Percentiles rank a stretch among this genome's conserved stretches.
These are phyloP conservation scores for Eutrema japonicum DNA, from an alignment of 345 rosid species.

Conservation along the genomic window DNA sequence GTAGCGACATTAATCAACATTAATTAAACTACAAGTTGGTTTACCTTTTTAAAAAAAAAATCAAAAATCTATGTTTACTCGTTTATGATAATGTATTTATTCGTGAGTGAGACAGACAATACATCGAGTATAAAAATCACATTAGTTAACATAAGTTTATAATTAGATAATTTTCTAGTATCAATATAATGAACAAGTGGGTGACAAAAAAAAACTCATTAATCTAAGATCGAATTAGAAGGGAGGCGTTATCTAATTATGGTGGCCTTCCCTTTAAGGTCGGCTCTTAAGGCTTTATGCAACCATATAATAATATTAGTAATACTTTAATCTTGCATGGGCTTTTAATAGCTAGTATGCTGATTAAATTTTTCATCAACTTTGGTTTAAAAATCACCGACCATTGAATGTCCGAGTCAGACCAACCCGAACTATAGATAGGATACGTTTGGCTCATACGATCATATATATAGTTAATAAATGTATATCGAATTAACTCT, in stretches of 20 bases:
- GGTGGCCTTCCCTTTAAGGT: slow-evolving; percentile 40
- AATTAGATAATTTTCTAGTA: not conserved
- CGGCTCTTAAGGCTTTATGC: slow-evolving; percentile 32
- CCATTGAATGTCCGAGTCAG: slow-evolving; percentile 8
- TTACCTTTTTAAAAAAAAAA: not conserved
- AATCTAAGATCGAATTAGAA: slow-evolving; percentile 19
- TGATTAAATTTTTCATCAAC: not conserved
- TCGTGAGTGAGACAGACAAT: slow-evolving; percentile 8
- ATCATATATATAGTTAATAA: not conserved
- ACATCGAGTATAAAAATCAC: not conserved
- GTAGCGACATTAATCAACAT: not conserved
- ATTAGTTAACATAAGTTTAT: not conserved
- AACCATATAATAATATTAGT: not conserved
- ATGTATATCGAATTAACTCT: not conserved
- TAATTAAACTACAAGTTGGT: slow-evolving; percentile 18
- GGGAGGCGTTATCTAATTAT: slow-evolving; percentile 24
- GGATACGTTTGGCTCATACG: not conserved
- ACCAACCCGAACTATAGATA: slow-evolving; percentile 7
- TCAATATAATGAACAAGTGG: slow-evolving; percentile 35
- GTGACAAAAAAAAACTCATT: slow-evolving; percentile 16
- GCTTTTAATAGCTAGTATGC: slow-evolving; percentile 14
- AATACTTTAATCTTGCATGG: not conserved
- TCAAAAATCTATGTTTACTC: not conserved
- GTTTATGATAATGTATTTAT: slow-evolving; percentile 28
- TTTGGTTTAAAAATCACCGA: slow-evolving; percentile 23